A percentile compares a stretch with the other conserved stretches of the same genome.
phyloP scores from a whole-genome alignment of 306 rosid species.

The Macrotyloma uniflorum region DNA sequence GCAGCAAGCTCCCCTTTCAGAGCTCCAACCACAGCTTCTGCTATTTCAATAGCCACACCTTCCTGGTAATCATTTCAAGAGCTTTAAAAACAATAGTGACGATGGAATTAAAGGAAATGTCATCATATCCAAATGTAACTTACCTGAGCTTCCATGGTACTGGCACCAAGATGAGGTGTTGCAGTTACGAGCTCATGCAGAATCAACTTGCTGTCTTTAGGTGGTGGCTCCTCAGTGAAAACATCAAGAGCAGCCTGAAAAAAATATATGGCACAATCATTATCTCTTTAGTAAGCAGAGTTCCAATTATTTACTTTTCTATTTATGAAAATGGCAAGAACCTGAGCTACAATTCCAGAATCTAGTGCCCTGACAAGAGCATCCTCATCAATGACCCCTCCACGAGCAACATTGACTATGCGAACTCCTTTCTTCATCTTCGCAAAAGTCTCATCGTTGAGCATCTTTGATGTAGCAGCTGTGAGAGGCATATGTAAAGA shows the following conservation, averaged over 20 bases:
- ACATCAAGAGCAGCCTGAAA: constrained; percentile 97
- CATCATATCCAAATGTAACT: constrained; percentile 28
- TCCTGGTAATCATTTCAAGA: constrained; percentile 62
- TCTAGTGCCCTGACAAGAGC: constrained; percentile 91
- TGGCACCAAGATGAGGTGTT: constrained; percentile 98
- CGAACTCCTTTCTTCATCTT: constrained; percentile 98
- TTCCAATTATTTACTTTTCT: background rate
- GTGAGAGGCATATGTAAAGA: constrained; percentile 99
- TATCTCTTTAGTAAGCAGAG: background rate
- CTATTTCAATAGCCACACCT: constrained; percentile 98
- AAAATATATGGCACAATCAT: background rate
- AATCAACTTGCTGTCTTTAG: constrained; percentile 73
- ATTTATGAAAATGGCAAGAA: constrained; percentile 19
- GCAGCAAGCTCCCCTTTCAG: constrained; percentile 96
- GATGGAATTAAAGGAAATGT: background rate
- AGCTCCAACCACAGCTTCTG: constrained; percentile 98
- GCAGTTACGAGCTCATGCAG: constrained; percentile 87
- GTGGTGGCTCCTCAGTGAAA: constrained; percentile 86
- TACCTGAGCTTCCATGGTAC: constrained; percentile 98
- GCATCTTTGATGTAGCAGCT: constrained; percentile 77
- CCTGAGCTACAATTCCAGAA: constrained; percentile 96
- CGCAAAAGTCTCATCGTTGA: constrained; percentile 87
- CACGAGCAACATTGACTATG: constrained; percentile 95
- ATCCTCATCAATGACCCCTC: constrained; percentile 97
- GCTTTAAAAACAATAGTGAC: constrained; percentile 4